Evolutionary conservation across 257 asterid species (phyloP).

Genomic region (Przewalskia tangutica): DNA sequence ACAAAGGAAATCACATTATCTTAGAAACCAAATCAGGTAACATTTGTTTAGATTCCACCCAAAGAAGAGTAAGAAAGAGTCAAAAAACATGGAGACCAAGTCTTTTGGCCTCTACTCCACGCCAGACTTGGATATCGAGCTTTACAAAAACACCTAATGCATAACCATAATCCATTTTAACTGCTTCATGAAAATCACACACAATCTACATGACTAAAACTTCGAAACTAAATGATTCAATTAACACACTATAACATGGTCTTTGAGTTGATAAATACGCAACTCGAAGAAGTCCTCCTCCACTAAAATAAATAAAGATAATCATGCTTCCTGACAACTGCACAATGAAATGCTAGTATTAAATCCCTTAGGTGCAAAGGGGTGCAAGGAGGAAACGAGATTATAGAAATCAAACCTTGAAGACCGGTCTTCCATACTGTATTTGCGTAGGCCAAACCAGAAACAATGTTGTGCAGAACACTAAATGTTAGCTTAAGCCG

Average conservation of each 20-base stretch:
- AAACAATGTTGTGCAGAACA: conserved; percentile 71
- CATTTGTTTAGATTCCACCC: not conserved
- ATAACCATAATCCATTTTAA: not conserved
- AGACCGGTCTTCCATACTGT: conserved; percentile 63
- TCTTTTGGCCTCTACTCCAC: not conserved
- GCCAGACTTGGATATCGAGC: not conserved
- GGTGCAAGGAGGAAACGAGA: not conserved
- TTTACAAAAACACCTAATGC: not conserved
- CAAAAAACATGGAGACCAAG: not conserved
- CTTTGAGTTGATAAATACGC: not conserved
- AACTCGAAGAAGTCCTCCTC: not conserved
- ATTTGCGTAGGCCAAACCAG: conserved; percentile 64
- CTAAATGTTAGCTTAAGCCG: conserved; percentile 56
- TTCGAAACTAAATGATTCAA: not conserved
- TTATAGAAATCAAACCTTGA: conserved; percentile 36
- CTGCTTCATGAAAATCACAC: not conserved
- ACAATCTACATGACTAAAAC: not conserved
- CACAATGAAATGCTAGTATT: not conserved
- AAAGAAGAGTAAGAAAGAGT: not conserved
- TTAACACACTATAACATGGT: not conserved
- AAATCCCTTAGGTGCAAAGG: not conserved
- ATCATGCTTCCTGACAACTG: not conserved
- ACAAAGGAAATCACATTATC: not conserved
- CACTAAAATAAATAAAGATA: not conserved
- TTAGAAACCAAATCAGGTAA: not conserved